These are phyloP conservation scores for Kalmanozyma brasiliensis DNA, from an alignment of 1,284 basidiomycete genomes.

Conservation along the genomic window DNA sequence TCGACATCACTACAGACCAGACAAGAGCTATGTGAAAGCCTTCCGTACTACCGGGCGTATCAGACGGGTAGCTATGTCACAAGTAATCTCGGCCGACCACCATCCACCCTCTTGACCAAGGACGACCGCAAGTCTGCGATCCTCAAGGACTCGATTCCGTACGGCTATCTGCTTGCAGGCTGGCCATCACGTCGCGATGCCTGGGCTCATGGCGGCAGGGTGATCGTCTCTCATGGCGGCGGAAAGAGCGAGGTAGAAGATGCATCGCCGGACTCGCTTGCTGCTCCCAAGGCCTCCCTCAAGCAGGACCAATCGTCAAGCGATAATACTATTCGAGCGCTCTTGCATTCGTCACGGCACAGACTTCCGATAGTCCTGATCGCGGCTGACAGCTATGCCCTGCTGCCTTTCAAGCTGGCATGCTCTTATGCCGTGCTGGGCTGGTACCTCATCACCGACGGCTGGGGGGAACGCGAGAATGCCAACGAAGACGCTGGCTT, in stretches of 20 bases:
- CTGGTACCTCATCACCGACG: slow-evolving; percentile 55
- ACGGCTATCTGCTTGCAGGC: slow-evolving; percentile 52
- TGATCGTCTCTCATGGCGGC: slow-evolving; percentile 54
- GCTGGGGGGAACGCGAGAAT: slow-evolving; percentile 43
- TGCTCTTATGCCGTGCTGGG: slow-evolving; percentile 54
- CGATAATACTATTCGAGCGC: slow-evolving; percentile 36
- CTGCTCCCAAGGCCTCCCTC: slow-evolving; percentile 16
- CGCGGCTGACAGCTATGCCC: slow-evolving; percentile 37
- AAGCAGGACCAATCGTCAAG: slow-evolving; percentile 39
- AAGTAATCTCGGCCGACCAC: slow-evolving; percentile 9
- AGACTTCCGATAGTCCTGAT: slow-evolving; percentile 44
- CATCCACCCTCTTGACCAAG: slow-evolving; percentile 2
- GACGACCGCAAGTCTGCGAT: neutral
- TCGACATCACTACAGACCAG: slow-evolving; percentile 19
- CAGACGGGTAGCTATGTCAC: slow-evolving; percentile 47
- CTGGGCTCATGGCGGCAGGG: slow-evolving; percentile 36
- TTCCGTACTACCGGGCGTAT: slow-evolving; percentile 54
- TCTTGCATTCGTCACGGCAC: slow-evolving; percentile 35
- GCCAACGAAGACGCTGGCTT: slow-evolving; percentile 3
- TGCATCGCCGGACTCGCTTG: neutral
- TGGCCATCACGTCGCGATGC: slow-evolving; percentile 45
- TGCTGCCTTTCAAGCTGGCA: slow-evolving; percentile 35
- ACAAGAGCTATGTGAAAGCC: slow-evolving; percentile 53
- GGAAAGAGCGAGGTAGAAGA: slow-evolving; percentile 28
- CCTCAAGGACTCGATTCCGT: slow-evolving; percentile 30